phyloP scores from a whole-genome alignment of 2,329 filamentous ascomycete genomes.

The Aspergillus quadrilineatus region DNA sequence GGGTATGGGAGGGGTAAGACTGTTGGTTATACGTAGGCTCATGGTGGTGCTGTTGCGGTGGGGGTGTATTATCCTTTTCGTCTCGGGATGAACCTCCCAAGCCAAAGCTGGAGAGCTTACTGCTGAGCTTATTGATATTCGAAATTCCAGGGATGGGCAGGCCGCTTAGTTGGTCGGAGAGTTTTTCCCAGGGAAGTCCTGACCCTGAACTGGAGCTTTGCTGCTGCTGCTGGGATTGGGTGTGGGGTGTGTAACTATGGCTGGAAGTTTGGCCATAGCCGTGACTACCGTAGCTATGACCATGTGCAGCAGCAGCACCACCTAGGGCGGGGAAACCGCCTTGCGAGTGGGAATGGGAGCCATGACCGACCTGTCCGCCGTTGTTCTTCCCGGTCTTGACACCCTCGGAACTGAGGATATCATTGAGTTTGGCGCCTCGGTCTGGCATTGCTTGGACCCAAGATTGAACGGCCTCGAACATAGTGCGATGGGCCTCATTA shows the following conservation, averaged over 20 bases:
- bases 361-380: slow-evolving; percentile 30
- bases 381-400: slow-evolving; percentile 77
- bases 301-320: slow-evolving; percentile 22
- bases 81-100: slow-evolving; percentile 26
- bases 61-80: slow-evolving; percentile 6
- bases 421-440: slow-evolving; percentile 66
- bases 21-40: slow-evolving; percentile 8
- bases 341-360: slow-evolving; percentile 31
- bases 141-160: slow-evolving; percentile 41
- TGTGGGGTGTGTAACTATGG: slow-evolving; percentile 19
- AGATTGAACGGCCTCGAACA: slow-evolving; percentile 81
- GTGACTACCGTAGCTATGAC: slow-evolving; percentile 20
- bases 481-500: slow-evolving; percentile 77
- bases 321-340: slow-evolving; percentile 24
- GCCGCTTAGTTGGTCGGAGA: slow-evolving; percentile 24
- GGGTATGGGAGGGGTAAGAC: slow-evolving; percentile 1
- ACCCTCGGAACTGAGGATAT: slow-evolving; percentile 76
- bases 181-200: slow-evolving; percentile 31
- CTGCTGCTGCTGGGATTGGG: slow-evolving; percentile 16
- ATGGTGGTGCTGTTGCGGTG: slow-evolving; percentile 2
- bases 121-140: slow-evolving; percentile 36
- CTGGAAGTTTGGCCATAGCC: slow-evolving; percentile 24
- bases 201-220: slow-evolving; percentile 19
- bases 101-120: slow-evolving; percentile 31
- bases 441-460: slow-evolving; percentile 74